These are phyloP conservation scores for Hypoxylon sp. DNA, from an alignment of 2,329 filamentous ascomycete genomes.

Conservation along the genomic window DNA sequence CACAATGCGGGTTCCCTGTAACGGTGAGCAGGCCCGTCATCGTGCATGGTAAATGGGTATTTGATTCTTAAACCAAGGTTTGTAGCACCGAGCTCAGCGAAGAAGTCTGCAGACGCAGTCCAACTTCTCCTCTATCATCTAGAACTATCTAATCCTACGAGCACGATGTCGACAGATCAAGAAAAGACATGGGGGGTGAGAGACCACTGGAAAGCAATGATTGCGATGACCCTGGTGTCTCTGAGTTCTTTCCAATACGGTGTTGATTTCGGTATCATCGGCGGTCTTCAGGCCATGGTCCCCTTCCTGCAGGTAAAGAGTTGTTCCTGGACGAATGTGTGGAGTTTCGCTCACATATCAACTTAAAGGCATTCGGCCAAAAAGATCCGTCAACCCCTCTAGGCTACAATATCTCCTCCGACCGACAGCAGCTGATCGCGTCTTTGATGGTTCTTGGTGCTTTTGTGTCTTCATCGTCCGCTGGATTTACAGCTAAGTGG, in stretches of 20 bases:
- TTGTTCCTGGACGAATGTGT: neutral
- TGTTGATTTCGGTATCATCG: constrained; percentile 53
- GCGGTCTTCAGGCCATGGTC: constrained; percentile 53
- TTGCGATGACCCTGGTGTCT: constrained; percentile 49
- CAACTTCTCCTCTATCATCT: constrained; percentile 2
- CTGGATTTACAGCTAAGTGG: constrained; percentile 56
- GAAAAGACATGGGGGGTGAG: constrained; percentile 40
- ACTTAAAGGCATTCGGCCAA: constrained; percentile 48
- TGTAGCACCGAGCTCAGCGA: neutral
- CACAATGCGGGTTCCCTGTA: constrained; percentile 16
- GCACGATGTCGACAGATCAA: constrained; percentile 42
- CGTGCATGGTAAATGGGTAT: constrained; percentile 7
- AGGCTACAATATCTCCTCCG: constrained; percentile 53
- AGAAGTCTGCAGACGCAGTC: neutral
- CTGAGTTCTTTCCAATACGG: constrained; percentile 53
- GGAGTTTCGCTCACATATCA: constrained; percentile 16
- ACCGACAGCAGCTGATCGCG: constrained; percentile 62
- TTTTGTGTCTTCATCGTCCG: constrained; percentile 59
- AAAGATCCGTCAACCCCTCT: constrained; percentile 44
- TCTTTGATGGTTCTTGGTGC: constrained; percentile 63
- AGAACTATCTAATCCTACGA: neutral
- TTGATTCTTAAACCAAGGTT: constrained; percentile 24
- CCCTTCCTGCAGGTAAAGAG: constrained; percentile 50
- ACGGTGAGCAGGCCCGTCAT: constrained; percentile 2
- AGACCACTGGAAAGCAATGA: constrained; percentile 49